Evolutionary conservation across 768 basidiomycete species (phyloP), one percentile per base, ranked within the genome.

Genomic region (Russula foetens): DNA sequence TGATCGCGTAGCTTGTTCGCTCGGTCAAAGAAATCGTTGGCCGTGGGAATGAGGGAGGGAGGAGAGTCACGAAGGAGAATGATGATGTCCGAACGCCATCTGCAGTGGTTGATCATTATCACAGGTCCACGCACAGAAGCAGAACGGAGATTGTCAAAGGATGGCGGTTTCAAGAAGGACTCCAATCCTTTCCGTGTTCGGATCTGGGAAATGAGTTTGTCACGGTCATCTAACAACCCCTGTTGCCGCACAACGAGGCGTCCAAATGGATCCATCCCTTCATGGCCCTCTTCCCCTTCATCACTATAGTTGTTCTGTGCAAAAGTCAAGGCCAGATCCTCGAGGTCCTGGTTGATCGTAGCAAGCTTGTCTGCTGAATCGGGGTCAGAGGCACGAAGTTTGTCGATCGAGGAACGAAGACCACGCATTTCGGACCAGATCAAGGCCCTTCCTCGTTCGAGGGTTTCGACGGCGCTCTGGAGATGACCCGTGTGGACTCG

Each of bases 21-120:
- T 14, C 24, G 51, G 21, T 5, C 35, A 39, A 19, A 39, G 12
- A 52, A 52, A 26, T 26, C 38, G 38, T 84, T 75, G 71, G 84
- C 80, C 29, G 82, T 83, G 1, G 82, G 80, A 73, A 84, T 49
- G n/a, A 39, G n/a, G 1, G 38, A 48, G 5, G 56, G 17, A 24
- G 39, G 35, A n/a, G 33, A 17, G 38, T 60, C 28, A 41, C 43
- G 9, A 33, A 17, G 47, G 44, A 29, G 21, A 17, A 49, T n/a
- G 39, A 50, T 14, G 7, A 52, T 52, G 24, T 52, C 51, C 2
- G 51, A 39, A 26, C 51, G 51, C 51, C 51, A 52, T n/a, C n/a
- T n/a, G n/a, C n/a, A n/a, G n/a, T n/a, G n/a, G n/a, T n/a, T n/a
- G n/a, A n/a, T n/a, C n/a, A n/a, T n/a, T n/a, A n/a, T n/a, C n/a